Conservation (phyloP, 129 eudicot genomes). For the Tagetes erecta region DNA sequence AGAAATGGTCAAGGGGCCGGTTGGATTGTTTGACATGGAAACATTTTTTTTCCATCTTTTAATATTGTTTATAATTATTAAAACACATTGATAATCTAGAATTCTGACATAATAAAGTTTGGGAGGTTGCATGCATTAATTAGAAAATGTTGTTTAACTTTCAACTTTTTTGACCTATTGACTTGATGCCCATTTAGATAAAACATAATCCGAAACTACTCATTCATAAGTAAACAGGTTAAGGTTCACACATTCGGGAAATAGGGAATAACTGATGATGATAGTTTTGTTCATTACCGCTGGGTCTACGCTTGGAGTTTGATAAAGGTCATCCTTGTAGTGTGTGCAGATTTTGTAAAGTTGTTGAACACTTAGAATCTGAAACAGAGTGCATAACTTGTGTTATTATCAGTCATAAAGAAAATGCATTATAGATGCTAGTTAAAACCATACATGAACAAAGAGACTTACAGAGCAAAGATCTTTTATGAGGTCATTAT, state of each 20-base stretch:
- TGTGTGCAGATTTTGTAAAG: conserved; percentile 76
- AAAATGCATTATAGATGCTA: conserved; percentile 9
- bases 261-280: background rate
- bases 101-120: background rate
- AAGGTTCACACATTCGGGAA: background rate
- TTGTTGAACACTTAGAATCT: conserved; percentile 70
- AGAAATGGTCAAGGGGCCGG: background rate
- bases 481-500: conserved; percentile 59
- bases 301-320: conserved; percentile 51
- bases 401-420: conserved; percentile 20
- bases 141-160: background rate
- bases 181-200: background rate
- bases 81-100: background rate
- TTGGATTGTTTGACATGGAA: background rate
- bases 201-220: background rate
- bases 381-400: conserved; percentile 36
- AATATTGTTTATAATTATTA: background rate
- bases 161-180: background rate
- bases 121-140: background rate
- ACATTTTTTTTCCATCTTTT: background rate
- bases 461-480: conserved; percentile 77
- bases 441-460: conserved; percentile 12
- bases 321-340: conserved; percentile 58
- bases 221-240: conserved; percentile 8
- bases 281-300: conserved; percentile 43